Evolutionary conservation across 2,329 filamentous ascomycete species (phyloP), one percentile per base, ranked within the genome.

Genomic region (Elsinoe arachidis): DNA sequence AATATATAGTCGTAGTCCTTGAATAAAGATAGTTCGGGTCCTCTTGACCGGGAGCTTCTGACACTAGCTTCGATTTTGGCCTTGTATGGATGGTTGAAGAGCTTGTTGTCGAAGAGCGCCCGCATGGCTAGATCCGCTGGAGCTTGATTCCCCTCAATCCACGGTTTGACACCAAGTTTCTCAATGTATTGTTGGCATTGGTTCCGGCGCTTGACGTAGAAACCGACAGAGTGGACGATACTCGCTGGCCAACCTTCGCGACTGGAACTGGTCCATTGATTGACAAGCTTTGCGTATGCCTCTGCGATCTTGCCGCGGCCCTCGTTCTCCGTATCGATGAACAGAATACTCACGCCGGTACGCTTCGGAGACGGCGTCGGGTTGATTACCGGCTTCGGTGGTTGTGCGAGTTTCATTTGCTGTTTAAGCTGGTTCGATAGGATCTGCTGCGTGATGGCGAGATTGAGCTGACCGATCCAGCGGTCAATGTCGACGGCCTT

Each of bases 1-100:
- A 56, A 10, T 14, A 56, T 49, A 17, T 56, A 56, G 21, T 56
- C 54, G 30, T 56, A 47, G 33, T 56, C 54, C 33, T 38, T 56
- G 54, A 56, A 56, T 1, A 56, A 4, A 12, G 54, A 35, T 12
- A 26, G 15, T 26, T n/a, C n/a, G 1, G 34, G 17, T 2, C 54
- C 54, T 30, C 41, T 6, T 1, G 54, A 46, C 11, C 39, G 21
- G 1, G 23, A 47, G 4, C 10, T 17, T 19, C 34, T 17, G 38
- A 49, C 23, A 3, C 11, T 10, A 1, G 39, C 33, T 21, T 37
- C 10, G 4, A 56, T 38, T 15, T 26, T 49, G 5, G 39, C 41
- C 19, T 56, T 56, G 43, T 35, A 56, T 1, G 39, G 23, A 11
- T 34, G n/a, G 7, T 56, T 38, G 54, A 47, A 56, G 11, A 47